A percentile compares a stretch with the other conserved stretches of the same genome.
Conservation (phyloP, 768 basidiomycete genomes). For the Pholiota molesta region DNA sequence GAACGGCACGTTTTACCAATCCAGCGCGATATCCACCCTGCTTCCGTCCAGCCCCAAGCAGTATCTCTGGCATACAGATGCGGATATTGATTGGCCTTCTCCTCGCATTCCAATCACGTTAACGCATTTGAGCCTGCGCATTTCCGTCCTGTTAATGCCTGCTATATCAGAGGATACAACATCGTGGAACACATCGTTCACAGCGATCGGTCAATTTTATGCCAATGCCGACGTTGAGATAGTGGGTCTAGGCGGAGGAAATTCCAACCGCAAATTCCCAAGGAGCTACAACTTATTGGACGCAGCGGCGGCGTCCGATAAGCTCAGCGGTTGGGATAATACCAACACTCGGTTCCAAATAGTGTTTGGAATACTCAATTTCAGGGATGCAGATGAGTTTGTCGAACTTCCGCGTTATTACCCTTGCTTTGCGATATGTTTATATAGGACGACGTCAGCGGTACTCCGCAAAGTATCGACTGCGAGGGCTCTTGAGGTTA, state of each 20-base stretch:
- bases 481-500: too few relatives aligned
- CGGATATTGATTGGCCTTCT: background rate
- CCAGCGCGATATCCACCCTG: background rate
- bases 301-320: background rate
- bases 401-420: background rate
- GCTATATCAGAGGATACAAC: background rate
- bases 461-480: too few relatives aligned
- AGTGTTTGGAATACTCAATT: background rate
- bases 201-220: background rate
- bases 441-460: too few relatives aligned
- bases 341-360: background rate
- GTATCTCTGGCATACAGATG: background rate
- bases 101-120: background rate
- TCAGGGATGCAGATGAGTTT: background rate
- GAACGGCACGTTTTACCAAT: background rate
- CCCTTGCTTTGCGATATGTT: background rate
- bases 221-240: background rate
- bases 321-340: background rate
- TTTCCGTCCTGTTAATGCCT: background rate
- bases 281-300: background rate
- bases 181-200: background rate
- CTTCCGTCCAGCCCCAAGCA: background rate
- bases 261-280: background rate
- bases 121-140: background rate
- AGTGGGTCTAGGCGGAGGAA: background rate